Conservation (phyloP, 768 basidiomycete species). For the Crucibulum laeve region DNA sequence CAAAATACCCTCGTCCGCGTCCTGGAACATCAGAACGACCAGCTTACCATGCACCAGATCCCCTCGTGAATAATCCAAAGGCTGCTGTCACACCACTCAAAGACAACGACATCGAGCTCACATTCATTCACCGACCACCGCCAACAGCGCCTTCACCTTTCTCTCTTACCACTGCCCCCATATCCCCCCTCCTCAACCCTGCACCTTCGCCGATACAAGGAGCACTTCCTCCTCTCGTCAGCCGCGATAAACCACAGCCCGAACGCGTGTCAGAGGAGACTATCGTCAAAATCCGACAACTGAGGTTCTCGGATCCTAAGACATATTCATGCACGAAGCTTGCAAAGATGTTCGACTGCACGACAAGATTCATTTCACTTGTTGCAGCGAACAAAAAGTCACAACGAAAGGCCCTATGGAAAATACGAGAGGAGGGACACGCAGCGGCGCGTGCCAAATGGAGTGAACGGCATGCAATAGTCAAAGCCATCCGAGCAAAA, state of each 20-base stretch:
- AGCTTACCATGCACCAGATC: slow-evolving; percentile 55
- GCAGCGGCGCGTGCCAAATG: slow-evolving; percentile 48
- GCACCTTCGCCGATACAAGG: slow-evolving; percentile 18
- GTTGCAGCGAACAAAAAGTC: slow-evolving; percentile 59
- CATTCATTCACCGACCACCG: slow-evolving; percentile 84
- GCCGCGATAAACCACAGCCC: slow-evolving; percentile 20
- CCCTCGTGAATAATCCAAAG: slow-evolving; percentile 47
- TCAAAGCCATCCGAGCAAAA: slow-evolving; percentile 61
- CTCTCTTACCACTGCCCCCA: slow-evolving; percentile 65
- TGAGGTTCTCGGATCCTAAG: slow-evolving; percentile 54
- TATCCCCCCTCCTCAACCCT: slow-evolving; percentile 64
- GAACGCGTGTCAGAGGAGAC: slow-evolving; percentile 47
- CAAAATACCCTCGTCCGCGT: slow-evolving; percentile 43
- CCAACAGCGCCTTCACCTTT: slow-evolving; percentile 70
- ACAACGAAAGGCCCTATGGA: slow-evolving; percentile 37
- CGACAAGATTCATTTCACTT: slow-evolving; percentile 59
- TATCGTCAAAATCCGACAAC: slow-evolving; percentile 50
- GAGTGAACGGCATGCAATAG: slow-evolving; percentile 65
- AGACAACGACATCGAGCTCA: slow-evolving; percentile 55
- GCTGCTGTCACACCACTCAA: slow-evolving; percentile 45
- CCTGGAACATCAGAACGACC: slow-evolving; percentile 51
- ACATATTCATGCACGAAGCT: slow-evolving; percentile 60
- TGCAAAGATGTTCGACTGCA: slow-evolving; percentile 76
- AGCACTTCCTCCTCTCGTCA: slow-evolving; percentile 44
- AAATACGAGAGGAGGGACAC: slow-evolving; percentile 41